phyloP scores from a whole-genome alignment of 352 stramenopile genomes.

The Phytophthora syringae region DNA sequence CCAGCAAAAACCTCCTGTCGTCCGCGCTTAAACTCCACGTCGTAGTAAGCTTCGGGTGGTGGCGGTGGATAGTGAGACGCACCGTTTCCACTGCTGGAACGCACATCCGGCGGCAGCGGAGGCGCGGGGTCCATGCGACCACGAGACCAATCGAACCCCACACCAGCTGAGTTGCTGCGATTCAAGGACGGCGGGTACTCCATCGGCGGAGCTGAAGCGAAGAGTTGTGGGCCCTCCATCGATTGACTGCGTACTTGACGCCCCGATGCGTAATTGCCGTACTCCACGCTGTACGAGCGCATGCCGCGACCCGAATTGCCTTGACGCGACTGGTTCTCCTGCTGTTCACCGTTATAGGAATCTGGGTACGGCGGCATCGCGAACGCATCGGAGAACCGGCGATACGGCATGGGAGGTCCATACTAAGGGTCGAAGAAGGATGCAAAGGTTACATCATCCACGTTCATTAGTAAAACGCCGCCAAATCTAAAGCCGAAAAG shows the following conservation, averaged over 20 bases:
- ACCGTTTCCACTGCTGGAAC: conserved; percentile 26
- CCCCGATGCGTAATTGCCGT: conserved; percentile 55
- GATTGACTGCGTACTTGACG: conserved; percentile 76
- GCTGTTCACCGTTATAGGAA: conserved; percentile 52
- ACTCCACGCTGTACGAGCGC: conserved; percentile 84
- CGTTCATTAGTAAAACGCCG: conserved; percentile 5
- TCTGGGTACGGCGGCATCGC: conserved; percentile 67
- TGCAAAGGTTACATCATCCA: background rate
- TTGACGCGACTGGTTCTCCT: conserved; percentile 57
- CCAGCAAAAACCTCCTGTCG: conserved; percentile 92
- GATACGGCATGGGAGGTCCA: conserved; percentile 61
- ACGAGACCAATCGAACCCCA: conserved; percentile 74
- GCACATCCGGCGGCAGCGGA: conserved; percentile 68
- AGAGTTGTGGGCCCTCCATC: conserved; percentile 74
- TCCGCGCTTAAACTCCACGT: conserved; percentile 96
- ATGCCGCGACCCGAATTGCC: conserved; percentile 56
- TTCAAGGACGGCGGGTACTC: conserved; percentile 64
- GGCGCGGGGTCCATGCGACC: conserved; percentile 46
- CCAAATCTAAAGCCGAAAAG: background rate
- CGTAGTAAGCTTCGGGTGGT: conserved; percentile 89
- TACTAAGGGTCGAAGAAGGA: conserved; percentile 32
- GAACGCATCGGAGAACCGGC: conserved; percentile 80
- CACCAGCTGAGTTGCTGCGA: conserved; percentile 65
- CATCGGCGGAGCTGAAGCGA: conserved; percentile 46
- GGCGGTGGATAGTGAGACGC: conserved; percentile 55